Conservation (phyloP, 306 rosid species). For the Leucaena leucocephala region DNA sequence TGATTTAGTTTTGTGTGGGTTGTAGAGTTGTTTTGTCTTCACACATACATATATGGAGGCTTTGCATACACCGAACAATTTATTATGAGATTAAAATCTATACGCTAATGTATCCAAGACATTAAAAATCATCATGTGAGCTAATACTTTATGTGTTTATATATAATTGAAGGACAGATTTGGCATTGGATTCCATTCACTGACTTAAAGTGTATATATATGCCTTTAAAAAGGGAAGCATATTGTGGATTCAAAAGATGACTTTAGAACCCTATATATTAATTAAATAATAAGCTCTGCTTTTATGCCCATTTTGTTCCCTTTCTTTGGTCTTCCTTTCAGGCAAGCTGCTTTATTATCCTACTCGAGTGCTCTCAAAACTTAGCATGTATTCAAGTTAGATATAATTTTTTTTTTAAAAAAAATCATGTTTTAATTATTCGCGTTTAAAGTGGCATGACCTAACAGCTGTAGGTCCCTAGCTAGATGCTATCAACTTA, state of each 20-base stretch:
- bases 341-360: neutral
- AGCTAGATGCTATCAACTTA: constrained; percentile 17
- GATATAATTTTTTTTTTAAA: neutral
- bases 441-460: constrained; percentile 21
- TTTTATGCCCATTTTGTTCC: constrained; percentile 25
- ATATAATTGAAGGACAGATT: constrained; percentile 11
- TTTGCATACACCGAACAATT: no score
- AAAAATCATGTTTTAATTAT: neutral
- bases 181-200: constrained; percentile 52
- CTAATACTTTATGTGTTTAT: neutral
- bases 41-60: no score
- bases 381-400: neutral
- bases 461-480: constrained; percentile 37
- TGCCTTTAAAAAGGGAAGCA: constrained; percentile 26
- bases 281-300: neutral
- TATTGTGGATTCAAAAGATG: constrained; percentile 40
- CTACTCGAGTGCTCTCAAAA: constrained; percentile 1
- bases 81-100: neutral
- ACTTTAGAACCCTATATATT: neutral
- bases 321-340: constrained; percentile 41
- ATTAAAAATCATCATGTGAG: neutral
- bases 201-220: constrained; percentile 38
- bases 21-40: no score
- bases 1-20: no score
- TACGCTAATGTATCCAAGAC: neutral